Evolutionary conservation across 2,329 filamentous ascomycete genomes (phyloP), one percentile per base, ranked within the genome.

Genomic region (Colletotrichum tropicicola): DNA sequence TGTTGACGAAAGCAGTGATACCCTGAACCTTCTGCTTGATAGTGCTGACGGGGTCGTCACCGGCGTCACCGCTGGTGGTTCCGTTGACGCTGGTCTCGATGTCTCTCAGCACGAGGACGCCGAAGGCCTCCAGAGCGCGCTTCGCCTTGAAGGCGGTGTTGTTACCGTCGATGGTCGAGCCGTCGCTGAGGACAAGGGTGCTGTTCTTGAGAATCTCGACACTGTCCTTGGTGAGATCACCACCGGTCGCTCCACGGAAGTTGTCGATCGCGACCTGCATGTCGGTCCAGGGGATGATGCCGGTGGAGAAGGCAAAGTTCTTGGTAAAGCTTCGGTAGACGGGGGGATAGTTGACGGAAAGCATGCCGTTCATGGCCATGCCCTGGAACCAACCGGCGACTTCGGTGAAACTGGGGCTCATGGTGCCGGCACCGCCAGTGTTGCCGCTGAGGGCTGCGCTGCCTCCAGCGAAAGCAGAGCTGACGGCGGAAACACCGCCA

Each of bases 341-440:
- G 35, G 88, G 83, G 4, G 96, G 96, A 70, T 97, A 94, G 71
- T 90, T 88, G 71, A 97, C 94, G 65, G 92, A 97, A 76, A 97
- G 85, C 96, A 98, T 98, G 69, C 96, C 94, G 78, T 96, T 98
- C 83, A 96, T 91, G 27, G 96, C 94, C 84, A 98, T 92, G 52
- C 91, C 91, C 79, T 98, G 94, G 78, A 98, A 97, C 88, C 92
- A 97, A 67, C 91, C 89, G 70, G 97, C 86, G 49, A 97, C 89
- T 73, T 98, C 93, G 45, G 85, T 85, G 75, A 98, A 98, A 56
- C 91, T 92, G 25, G 96, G 96, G 71, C 93, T 96, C 41, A 90
- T 83, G 10, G 91, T 85, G 2, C 88, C 84, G 12, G 84, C 83
- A 13, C 90, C 91, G 17, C 82, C 83, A 19, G 81, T 81, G 48